phyloP scores from a whole-genome alignment of 306 rosid genomes.

The Dalbergia cochinchinensis region DNA sequence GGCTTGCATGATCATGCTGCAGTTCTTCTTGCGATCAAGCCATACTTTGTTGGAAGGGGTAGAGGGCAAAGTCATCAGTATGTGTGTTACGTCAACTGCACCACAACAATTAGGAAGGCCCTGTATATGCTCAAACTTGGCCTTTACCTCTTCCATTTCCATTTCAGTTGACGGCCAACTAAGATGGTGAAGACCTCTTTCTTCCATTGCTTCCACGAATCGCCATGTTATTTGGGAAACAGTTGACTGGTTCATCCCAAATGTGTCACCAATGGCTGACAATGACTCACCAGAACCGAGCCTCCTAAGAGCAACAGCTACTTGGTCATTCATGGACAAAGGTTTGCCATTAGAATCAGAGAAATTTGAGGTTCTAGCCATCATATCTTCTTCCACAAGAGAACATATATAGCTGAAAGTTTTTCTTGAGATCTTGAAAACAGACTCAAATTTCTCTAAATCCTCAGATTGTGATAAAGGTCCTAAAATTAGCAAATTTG shows the following conservation, averaged over 20 bases:
- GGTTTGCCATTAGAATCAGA: constrained; percentile 60
- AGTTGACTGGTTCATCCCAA: constrained; percentile 75
- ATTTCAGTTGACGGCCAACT: constrained; percentile 77
- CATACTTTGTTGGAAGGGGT: constrained; percentile 63
- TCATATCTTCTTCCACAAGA: constrained; percentile 77
- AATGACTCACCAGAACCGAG: constrained; percentile 91
- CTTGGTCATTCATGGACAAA: constrained; percentile 80
- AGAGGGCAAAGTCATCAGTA: constrained; percentile 85
- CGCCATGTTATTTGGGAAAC: constrained; percentile 93
- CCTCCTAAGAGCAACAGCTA: constrained; percentile 89
- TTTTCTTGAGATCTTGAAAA: constrained; percentile 82
- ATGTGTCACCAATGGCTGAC: constrained; percentile 73
- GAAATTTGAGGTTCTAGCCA: constrained; percentile 63
- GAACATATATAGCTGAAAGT: constrained; percentile 88
- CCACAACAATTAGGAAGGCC: constrained; percentile 95
- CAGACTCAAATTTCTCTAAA: constrained; percentile 68
- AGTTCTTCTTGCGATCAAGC: constrained; percentile 82
- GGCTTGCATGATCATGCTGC: constrained; percentile 93
- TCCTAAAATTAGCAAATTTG: constrained; percentile 60
- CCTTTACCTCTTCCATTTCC: constrained; percentile 72
- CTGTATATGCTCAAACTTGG: constrained; percentile 67
- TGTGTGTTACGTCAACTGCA: constrained; percentile 80
- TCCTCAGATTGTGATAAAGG: constrained; percentile 64
- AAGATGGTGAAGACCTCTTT: constrained; percentile 79
- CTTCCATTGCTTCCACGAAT: constrained; percentile 93